A percentile compares a stretch with the other conserved stretches of the same genome.
These are phyloP conservation scores for Aleurites moluccanus DNA, from an alignment of 441 rosid genomes.

Conservation along the genomic window DNA sequence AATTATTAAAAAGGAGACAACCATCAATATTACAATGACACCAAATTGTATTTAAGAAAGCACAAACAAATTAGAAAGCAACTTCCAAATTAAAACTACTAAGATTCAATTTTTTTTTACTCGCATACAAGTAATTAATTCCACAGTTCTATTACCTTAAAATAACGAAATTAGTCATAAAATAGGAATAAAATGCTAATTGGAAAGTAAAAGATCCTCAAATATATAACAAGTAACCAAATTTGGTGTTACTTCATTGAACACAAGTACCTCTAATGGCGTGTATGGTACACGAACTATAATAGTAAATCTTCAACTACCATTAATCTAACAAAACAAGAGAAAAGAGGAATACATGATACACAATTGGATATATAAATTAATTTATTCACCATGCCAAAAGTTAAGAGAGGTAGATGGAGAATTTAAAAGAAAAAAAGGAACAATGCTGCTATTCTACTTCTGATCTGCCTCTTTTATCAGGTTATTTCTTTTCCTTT, in stretches of 20 bases:
- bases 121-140: neutral
- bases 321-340: neutral
- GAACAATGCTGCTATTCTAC: neutral
- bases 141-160: neutral
- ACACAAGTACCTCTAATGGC: neutral
- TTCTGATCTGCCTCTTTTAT: neutral
- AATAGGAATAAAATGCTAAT: neutral
- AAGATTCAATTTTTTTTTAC: neutral
- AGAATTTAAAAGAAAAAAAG: neutral
- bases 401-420: neutral
- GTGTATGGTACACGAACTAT: neutral
- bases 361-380: neutral
- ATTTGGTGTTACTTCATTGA: neutral
- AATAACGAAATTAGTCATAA: neutral
- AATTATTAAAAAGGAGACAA: neutral
- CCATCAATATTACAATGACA: neutral
- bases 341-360: neutral
- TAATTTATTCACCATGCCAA: neutral
- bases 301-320: neutral
- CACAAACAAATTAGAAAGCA: neutral
- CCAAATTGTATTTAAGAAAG: neutral
- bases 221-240: neutral
- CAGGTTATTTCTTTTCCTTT: neutral
- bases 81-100: neutral
- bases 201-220: neutral